A percentile compares a stretch with the other conserved stretches of the same genome.
Conservation (phyloP, 306 rosid genomes). For the Prunus kanzakura region DNA sequence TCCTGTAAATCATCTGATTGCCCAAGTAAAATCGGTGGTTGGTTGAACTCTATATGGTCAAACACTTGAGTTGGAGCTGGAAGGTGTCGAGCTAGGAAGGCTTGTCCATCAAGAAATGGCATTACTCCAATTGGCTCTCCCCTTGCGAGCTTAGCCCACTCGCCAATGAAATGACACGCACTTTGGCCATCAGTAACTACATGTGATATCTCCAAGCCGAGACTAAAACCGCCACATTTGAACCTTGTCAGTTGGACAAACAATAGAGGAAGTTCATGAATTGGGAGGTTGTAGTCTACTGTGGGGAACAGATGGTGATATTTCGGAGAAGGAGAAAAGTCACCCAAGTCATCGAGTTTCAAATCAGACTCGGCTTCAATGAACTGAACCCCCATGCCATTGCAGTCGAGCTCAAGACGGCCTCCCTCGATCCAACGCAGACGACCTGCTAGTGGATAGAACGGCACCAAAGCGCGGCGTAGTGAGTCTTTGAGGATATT, state of each 20-base stretch:
- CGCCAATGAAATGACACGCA: constrained; percentile 35
- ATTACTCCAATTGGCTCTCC: constrained; percentile 31
- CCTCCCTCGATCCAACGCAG: constrained; percentile 37
- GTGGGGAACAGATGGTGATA: constrained; percentile 25
- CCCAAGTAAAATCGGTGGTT: constrained; percentile 28
- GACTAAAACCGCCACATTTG: constrained; percentile 49
- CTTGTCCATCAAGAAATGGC: constrained; percentile 40
- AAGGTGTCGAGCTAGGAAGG: constrained; percentile 14
- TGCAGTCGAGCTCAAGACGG: constrained; percentile 58
- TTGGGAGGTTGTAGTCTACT: constrained; percentile 39
- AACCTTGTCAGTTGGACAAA: constrained; percentile 48
- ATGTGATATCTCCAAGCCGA: constrained; percentile 35
- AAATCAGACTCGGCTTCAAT: constrained; percentile 43
- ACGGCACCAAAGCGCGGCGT: too few relatives aligned
- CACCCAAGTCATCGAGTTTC: constrained; percentile 29
- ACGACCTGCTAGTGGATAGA: constrained; percentile 65
- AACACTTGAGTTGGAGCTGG: not conserved
- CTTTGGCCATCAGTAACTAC: constrained; percentile 50
- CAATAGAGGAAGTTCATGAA: constrained; percentile 44
- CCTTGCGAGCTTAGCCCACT: constrained; percentile 50
- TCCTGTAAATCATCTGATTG: constrained; percentile 21
- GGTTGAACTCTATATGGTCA: constrained; percentile 9
- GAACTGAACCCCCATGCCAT: constrained; percentile 39
- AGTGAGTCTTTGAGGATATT: constrained; percentile 43
- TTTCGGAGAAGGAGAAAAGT: constrained; percentile 27